Evolutionary conservation across 1,284 basidiomycete species (phyloP).

Genomic region (Kalmanozyma brasiliensis): DNA sequence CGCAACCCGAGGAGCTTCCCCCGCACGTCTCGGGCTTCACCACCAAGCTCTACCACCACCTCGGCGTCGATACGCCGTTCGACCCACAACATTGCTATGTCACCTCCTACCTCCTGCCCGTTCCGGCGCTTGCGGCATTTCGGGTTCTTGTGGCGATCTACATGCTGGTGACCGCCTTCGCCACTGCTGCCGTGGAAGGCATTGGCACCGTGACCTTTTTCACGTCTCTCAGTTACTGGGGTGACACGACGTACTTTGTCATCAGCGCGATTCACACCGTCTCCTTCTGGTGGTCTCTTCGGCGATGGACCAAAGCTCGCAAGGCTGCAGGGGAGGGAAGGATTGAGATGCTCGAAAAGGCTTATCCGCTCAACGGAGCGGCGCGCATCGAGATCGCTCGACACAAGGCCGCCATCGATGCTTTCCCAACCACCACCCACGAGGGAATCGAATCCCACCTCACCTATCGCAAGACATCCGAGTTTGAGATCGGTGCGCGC

Average conservation of each 20-base stretch:
- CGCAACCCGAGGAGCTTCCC: background rate
- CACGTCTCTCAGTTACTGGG: slow-evolving; percentile 43
- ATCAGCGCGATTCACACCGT: slow-evolving; percentile 40
- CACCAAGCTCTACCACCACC: slow-evolving; percentile 51
- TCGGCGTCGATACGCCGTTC: slow-evolving; percentile 70
- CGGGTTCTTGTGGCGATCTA: slow-evolving; percentile 73
- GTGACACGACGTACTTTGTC: slow-evolving; percentile 37
- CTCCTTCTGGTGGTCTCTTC: slow-evolving; percentile 18
- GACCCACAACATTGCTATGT: slow-evolving; percentile 73
- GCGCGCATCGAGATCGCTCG: slow-evolving; percentile 29
- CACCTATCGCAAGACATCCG: slow-evolving; percentile 4
- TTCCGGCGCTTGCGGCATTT: slow-evolving; percentile 71
- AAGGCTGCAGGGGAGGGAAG: background rate
- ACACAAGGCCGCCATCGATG: slow-evolving; percentile 19
- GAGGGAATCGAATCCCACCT: slow-evolving; percentile 25
- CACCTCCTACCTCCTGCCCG: slow-evolving; percentile 74
- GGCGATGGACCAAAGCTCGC: slow-evolving; percentile 23
- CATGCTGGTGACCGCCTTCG: slow-evolving; percentile 71
- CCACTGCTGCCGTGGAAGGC: slow-evolving; percentile 65
- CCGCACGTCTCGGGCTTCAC: slow-evolving; percentile 34
- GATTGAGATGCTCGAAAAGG: slow-evolving; percentile 42
- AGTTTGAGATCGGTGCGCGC: slow-evolving; percentile 20
- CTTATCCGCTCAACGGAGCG: slow-evolving; percentile 26
- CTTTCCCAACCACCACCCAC: slow-evolving; percentile 21
- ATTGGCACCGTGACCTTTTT: slow-evolving; percentile 47